A percentile compares a stretch with the other conserved stretches of the same genome.
These are phyloP conservation scores for Trichocomaceae sp. DNA, from an alignment of 2,329 filamentous ascomycete genomes.

Conservation along the genomic window DNA sequence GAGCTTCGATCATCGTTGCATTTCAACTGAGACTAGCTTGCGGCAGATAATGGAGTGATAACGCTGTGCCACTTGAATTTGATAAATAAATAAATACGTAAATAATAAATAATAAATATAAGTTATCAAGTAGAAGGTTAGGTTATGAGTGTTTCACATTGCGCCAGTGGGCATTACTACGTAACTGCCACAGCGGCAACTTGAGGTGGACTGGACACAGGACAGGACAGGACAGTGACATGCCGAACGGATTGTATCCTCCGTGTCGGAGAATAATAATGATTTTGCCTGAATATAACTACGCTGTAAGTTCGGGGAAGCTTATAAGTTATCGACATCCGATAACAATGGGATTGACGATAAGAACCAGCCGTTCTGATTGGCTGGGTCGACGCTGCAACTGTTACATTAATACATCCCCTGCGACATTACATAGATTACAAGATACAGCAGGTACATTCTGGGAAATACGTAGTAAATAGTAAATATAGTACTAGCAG, in stretches of 20 bases:
- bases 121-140: too few relatives aligned
- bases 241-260: neutral
- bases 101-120: too few relatives aligned
- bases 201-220: too few relatives aligned
- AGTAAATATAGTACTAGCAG: too few relatives aligned
- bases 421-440: neutral
- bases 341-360: neutral
- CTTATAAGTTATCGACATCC: neutral
- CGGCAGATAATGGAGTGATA: neutral
- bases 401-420: constrained; percentile 11
- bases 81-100: too few relatives aligned
- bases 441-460: too few relatives aligned
- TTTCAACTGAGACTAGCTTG: neutral
- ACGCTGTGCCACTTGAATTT: neutral
- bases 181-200: neutral
- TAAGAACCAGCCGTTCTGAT: neutral
- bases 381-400: constrained; percentile 9
- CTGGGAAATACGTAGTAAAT: too few relatives aligned
- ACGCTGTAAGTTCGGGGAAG: too few relatives aligned
- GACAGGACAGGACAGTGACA: too few relatives aligned
- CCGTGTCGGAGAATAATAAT: too few relatives aligned
- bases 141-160: neutral
- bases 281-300: too few relatives aligned
- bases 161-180: neutral
- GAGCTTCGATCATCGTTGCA: neutral